These are phyloP conservation scores for Naganishia sp. DNA, from an alignment of 1,284 basidiomycete species.

Conservation along the genomic window DNA sequence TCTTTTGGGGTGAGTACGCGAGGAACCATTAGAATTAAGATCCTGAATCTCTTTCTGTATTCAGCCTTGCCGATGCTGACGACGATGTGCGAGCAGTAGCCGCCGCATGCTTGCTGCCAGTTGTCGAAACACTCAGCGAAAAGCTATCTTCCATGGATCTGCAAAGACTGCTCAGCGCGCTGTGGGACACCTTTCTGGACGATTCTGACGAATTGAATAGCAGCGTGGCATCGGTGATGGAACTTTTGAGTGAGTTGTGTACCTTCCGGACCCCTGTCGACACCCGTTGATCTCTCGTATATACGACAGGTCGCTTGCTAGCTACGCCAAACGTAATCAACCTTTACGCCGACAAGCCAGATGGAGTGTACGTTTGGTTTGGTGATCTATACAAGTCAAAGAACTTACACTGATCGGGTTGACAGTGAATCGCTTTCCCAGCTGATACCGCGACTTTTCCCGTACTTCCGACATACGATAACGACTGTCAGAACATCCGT, in stretches of 20 bases:
- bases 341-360: slow-evolving; percentile 49
- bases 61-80: slow-evolving; percentile 82
- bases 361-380: background rate
- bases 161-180: slow-evolving; percentile 71
- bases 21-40: background rate
- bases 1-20: slow-evolving; percentile 69
- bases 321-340: slow-evolving; percentile 75
- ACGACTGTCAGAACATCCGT: slow-evolving; percentile 89
- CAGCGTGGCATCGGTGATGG: slow-evolving; percentile 96
- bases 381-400: background rate
- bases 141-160: slow-evolving; percentile 70
- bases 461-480: slow-evolving; percentile 98
- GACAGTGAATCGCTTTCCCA: slow-evolving; percentile 70
- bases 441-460: slow-evolving; percentile 85
- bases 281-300: slow-evolving; percentile 35
- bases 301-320: slow-evolving; percentile 70
- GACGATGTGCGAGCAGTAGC: slow-evolving; percentile 97
- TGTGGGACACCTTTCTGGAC: slow-evolving; percentile 88
- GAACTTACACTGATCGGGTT: background rate
- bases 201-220: slow-evolving; percentile 98
- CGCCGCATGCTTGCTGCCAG: slow-evolving; percentile 84
- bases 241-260: slow-evolving; percentile 69
- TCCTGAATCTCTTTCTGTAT: slow-evolving; percentile 26
- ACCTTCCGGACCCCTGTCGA: background rate
- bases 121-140: slow-evolving; percentile 76